A percentile compares a stretch with the other conserved stretches of the same genome.
These are phyloP conservation scores for Neoboletus magnificus DNA, from an alignment of 768 basidiomycete genomes.

Conservation along the genomic window DNA sequence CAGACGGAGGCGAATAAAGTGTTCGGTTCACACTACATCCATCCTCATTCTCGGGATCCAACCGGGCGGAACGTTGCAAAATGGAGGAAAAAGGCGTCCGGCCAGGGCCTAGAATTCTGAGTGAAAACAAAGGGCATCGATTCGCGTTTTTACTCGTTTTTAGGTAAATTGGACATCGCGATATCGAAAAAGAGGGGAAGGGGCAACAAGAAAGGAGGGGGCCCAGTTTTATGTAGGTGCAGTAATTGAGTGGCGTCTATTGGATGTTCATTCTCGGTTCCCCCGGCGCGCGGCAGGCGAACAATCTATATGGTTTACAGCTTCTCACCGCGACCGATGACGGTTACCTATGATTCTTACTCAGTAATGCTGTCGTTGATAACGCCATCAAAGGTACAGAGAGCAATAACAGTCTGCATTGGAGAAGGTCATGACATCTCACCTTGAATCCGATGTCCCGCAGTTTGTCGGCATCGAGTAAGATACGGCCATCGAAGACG, in stretches of 20 bases:
- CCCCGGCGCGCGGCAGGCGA: background rate
- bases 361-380: slow-evolving; percentile 6
- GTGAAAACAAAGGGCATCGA: background rate
- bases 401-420: background rate
- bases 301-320: slow-evolving; percentile 25
- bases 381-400: slow-evolving; percentile 3
- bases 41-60: background rate
- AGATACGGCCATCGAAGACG: slow-evolving; percentile 89
- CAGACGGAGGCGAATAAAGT: background rate
- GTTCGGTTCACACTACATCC: background rate
- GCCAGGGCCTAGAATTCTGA: background rate
- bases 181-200: background rate
- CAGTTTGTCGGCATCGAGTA: slow-evolving; percentile 79
- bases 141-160: slow-evolving; percentile 1
- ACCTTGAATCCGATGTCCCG: slow-evolving; percentile 89
- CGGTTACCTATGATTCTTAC: slow-evolving; percentile 42
- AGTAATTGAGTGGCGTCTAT: slow-evolving; percentile 10
- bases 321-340: slow-evolving; percentile 55
- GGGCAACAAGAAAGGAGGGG: background rate
- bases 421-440: background rate
- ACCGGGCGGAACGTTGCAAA: too few relatives aligned
- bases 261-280: background rate
- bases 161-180: slow-evolving; percentile 11
- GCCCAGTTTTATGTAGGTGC: slow-evolving; percentile 3
- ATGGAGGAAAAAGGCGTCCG: too few relatives aligned